Evolutionary conservation across 139 green algal species (phyloP), one percentile per base, ranked within the genome.

Genomic region (Tetradesmus lagerheimii): DNA sequence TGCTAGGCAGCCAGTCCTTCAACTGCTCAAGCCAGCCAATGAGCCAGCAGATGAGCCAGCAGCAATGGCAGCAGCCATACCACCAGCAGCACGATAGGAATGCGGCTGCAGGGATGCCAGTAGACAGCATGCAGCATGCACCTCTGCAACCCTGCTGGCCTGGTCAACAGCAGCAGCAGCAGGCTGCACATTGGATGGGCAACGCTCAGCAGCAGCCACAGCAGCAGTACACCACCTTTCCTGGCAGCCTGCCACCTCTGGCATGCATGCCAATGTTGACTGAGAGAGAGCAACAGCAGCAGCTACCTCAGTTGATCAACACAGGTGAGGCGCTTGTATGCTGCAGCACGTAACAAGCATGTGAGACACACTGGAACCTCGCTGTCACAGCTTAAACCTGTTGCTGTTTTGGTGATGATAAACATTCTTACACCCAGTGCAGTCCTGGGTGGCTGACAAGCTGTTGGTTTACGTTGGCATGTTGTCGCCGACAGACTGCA

Each of bases 91-190:
- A 39, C n/a, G 71, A 38, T 6, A 41, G 71, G 71, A 5, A 20
- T 79, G 5, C 71, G 23, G 71, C 31, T 79, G 71, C 71, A 41
- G 66, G 29, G 6, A 11, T 2, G 29, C n/a, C 29, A 35, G 29
- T 2, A 37, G 18, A 4, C 71, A 41, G 71, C 29, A 31, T 79
- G 71, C 71, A 41, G 71, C 71, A 41, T 79, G 31, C 71, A 23
- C 31, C 31, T 9, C 31, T 79, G 71, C 71, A 41, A 23, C 71
- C 71, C 3, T 79, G 71, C 71, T 79, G 71, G 31, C 27, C n/a
- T 79, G 12, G 71, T 39, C 71, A 38, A 39, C 71, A 79, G 71
- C 71, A 79, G 71, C 31, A 38, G 71, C 71, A 79, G 71, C 71
- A 41, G 71, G 31, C 18, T 39, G n/a, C n/a, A 15, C 31, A 23